Evolutionary conservation across 2,329 filamentous ascomycete species (phyloP).

Genomic region (Trichoderma citrinoviride): DNA sequence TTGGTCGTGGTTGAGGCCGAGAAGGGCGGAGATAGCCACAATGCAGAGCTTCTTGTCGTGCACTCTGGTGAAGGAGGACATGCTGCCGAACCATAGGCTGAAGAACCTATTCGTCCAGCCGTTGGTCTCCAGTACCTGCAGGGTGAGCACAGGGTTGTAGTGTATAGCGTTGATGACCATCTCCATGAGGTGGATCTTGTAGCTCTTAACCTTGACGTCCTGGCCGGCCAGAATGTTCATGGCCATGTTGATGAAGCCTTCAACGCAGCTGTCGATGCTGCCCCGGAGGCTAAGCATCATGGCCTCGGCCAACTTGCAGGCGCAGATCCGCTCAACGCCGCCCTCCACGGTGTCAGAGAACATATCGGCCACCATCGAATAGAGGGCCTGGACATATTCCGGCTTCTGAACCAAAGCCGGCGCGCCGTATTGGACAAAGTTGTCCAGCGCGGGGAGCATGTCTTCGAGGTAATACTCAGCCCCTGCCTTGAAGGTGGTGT

Average conservation of each 20-base stretch:
- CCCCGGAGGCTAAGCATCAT: conserved; percentile 94
- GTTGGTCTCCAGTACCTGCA: conserved; percentile 85
- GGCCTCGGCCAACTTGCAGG: conserved; percentile 94
- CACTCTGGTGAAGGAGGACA: conserved; percentile 87
- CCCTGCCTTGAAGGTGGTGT: conserved; percentile 94
- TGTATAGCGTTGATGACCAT: conserved; percentile 98
- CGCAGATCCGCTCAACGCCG: conserved; percentile 91
- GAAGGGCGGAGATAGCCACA: conserved; percentile 81
- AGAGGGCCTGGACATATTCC: conserved; percentile 81
- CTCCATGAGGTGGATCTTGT: conserved; percentile 95
- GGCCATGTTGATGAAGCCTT: conserved; percentile 83
- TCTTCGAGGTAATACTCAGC: conserved; percentile 97
- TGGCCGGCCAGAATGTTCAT: conserved; percentile 76
- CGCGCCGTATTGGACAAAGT: conserved; percentile 92
- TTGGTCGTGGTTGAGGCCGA: conserved; percentile 74
- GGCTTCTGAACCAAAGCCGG: conserved; percentile 77
- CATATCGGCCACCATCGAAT: conserved; percentile 92
- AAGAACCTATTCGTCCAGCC: conserved; percentile 99
- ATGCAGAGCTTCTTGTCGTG: conserved; percentile 99
- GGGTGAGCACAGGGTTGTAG: conserved; percentile 84
- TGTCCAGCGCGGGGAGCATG: conserved; percentile 96
- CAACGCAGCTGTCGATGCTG: conserved; percentile 82
- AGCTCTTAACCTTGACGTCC: conserved; percentile 85
- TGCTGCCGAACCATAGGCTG: conserved; percentile 95
- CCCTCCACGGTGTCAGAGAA: conserved; percentile 90